Evolutionary conservation across 306 rosid genomes (phyloP), one percentile per base, ranked within the genome.

Genomic region (Corylus americana): DNA sequence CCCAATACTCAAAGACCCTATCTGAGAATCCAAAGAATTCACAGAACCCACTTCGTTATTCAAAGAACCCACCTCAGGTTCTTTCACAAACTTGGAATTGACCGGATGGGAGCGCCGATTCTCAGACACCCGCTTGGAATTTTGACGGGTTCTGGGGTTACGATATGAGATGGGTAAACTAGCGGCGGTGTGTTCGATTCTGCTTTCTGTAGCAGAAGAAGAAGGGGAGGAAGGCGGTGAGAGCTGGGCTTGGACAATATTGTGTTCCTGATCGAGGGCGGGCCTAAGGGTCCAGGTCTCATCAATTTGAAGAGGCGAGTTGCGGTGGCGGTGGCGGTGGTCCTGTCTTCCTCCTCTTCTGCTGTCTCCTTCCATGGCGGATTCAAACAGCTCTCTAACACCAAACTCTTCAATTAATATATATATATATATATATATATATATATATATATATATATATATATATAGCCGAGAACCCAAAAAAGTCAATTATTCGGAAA

Each of bases 21-120:
- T 4, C 69, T 85, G 73, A 22, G 87, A 54, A 67, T 67, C 72
- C 72, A 67, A 39, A 67, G 50, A 67, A 39, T 67, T 67, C 27
- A 42, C 16, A 1, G 29, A 74, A 78, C 29, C 66, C 67, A 66
- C 47, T 47, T 85, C 82, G 9, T 81, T 49, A 17, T 74, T 80
- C 47, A 79, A 44, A 45, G 85, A 74, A 80, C 29, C 69, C 54
- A 59, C 25, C 50, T 83, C 83, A 17, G 92, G 49, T 61, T 83
- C 83, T 75, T 75, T 44, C 61, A 86, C 91, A 55, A 67, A 80
- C 3, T 62, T 83, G 51, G 78, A 48, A 74, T 84, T 76, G 67
- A 17, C 42, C 8, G 50, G 76, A 16, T 74, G 87, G 44, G 72
- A 76, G 37, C 78, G 84, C 51, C 77, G 84, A 66, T 77, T 83